These are phyloP conservation scores for Mycena floridula DNA, from an alignment of 768 basidiomycete species.

Conservation along the genomic window DNA sequence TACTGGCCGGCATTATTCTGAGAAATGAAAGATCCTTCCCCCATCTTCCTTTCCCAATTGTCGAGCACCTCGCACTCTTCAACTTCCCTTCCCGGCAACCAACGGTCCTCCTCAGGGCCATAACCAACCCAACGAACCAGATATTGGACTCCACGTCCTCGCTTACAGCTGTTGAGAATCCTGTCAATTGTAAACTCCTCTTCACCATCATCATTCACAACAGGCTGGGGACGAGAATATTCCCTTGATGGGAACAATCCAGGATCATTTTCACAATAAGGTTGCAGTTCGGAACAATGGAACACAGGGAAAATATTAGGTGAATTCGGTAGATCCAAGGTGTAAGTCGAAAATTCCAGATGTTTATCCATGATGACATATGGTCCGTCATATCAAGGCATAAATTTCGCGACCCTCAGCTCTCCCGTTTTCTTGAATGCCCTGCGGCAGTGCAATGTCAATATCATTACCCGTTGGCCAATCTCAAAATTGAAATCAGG, in stretches of 20 bases:
- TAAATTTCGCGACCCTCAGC: conserved; percentile 28
- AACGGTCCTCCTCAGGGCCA: not conserved
- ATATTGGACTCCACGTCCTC: conserved; percentile 20
- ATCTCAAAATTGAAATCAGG: conserved; percentile 13
- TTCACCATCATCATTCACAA: conserved; percentile 13
- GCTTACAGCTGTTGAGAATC: conserved; percentile 19
- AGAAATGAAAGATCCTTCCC: not conserved
- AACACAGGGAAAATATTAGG: conserved; percentile 24
- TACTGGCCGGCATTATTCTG: not conserved
- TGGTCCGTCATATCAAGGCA: conserved; percentile 26
- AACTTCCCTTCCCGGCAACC: not conserved
- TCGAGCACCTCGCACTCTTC: not conserved
- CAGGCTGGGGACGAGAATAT: conserved; percentile 11
- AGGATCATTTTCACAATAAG: conserved; percentile 21
- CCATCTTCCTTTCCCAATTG: not conserved
- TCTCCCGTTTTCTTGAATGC: conserved; percentile 20
- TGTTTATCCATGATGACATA: conserved; percentile 16
- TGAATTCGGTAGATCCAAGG: conserved; percentile 13
- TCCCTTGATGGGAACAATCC: conserved; percentile 20
- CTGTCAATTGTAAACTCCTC: conserved; percentile 18
- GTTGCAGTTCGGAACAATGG: conserved; percentile 24
- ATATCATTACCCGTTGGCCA: conserved; percentile 22
- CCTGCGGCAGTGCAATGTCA: conserved; percentile 15
- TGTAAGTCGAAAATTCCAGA: conserved; percentile 14
- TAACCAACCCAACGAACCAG: conserved; percentile 13